phyloP scores from a whole-genome alignment of 1,139 yeast species.

The Spathaspora sp. region DNA sequence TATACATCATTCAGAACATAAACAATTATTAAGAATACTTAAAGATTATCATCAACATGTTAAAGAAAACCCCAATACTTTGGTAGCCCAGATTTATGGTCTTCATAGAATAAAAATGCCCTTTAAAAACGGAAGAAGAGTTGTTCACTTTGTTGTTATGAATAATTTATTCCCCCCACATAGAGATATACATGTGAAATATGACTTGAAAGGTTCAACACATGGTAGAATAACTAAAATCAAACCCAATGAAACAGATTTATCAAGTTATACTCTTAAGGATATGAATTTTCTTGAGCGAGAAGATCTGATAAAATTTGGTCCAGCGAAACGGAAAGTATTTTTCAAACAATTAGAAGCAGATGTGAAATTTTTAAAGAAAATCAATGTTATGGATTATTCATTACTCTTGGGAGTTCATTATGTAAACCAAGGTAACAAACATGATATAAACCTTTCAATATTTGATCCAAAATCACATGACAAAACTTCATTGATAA shows the following conservation, averaged over 20 bases:
- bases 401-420: slow-evolving; percentile 86
- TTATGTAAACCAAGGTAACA: slow-evolving; percentile 62
- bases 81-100: slow-evolving; percentile 92
- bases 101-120: slow-evolving; percentile 92
- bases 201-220: slow-evolving; percentile 91
- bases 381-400: slow-evolving; percentile 91
- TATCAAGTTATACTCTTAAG: slow-evolving; percentile 55
- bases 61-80: slow-evolving; percentile 79
- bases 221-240: slow-evolving; percentile 69
- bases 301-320: slow-evolving; percentile 62
- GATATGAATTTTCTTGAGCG: slow-evolving; percentile 86
- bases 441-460: slow-evolving; percentile 36
- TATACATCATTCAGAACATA: slow-evolving; percentile 90
- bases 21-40: slow-evolving; percentile 71
- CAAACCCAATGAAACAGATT: slow-evolving; percentile 23
- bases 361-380: slow-evolving; percentile 73
- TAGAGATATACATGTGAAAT: slow-evolving; percentile 80
- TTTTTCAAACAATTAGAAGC: slow-evolving; percentile 68
- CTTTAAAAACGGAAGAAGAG: slow-evolving; percentile 50
- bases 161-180: slow-evolving; percentile 96
- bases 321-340: slow-evolving; percentile 60
- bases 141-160: slow-evolving; percentile 94
- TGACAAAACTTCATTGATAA: slow-evolving; percentile 41
- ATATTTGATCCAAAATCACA: slow-evolving; percentile 49
- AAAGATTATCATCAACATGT: slow-evolving; percentile 82